Evolutionary conservation across 1,284 basidiomycete species (phyloP).

Genomic region (Boletellus deceptivus): DNA sequence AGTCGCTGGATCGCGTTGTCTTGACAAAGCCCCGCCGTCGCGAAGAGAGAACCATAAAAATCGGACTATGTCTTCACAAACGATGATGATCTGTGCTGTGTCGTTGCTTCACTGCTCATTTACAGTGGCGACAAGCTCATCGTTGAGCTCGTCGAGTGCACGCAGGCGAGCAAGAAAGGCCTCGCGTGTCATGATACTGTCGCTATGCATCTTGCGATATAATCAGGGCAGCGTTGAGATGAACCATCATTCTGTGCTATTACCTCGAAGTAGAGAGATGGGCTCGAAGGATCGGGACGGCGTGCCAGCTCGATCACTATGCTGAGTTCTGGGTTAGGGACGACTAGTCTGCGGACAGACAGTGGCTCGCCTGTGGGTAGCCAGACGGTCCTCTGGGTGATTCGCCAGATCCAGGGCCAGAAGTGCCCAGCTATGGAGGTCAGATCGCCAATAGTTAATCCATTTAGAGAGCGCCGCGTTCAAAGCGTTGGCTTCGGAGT

Average conservation of each 20-base stretch:
- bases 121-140: conserved; percentile 23
- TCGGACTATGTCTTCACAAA: conserved; percentile 26
- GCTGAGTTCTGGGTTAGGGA: conserved; percentile 13
- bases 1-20: conserved; percentile 13
- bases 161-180: conserved; percentile 21
- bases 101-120: conserved; percentile 27
- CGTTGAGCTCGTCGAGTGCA: conserved; percentile 13
- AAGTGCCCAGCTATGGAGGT: conserved; percentile 21
- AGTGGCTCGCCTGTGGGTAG: conserved; percentile 13
- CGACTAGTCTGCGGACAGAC: not conserved
- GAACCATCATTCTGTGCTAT: not conserved
- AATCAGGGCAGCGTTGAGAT: not conserved
- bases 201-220: conserved; percentile 25
- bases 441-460: conserved; percentile 24
- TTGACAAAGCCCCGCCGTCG: conserved; percentile 25
- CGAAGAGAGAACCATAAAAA: conserved; percentile 33
- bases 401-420: conserved; percentile 31
- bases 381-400: conserved; percentile 19
- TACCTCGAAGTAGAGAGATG: conserved; percentile 24
- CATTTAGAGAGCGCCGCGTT: conserved; percentile 25
- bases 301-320: conserved; percentile 23
- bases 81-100: conserved; percentile 33
- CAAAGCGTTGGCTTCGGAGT: conserved; percentile 15
- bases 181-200: conserved; percentile 28
- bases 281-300: conserved; percentile 11